Evolutionary conservation across 768 basidiomycete genomes (phyloP).

Genomic region (Rhodosporidiobolus odoratus): DNA sequence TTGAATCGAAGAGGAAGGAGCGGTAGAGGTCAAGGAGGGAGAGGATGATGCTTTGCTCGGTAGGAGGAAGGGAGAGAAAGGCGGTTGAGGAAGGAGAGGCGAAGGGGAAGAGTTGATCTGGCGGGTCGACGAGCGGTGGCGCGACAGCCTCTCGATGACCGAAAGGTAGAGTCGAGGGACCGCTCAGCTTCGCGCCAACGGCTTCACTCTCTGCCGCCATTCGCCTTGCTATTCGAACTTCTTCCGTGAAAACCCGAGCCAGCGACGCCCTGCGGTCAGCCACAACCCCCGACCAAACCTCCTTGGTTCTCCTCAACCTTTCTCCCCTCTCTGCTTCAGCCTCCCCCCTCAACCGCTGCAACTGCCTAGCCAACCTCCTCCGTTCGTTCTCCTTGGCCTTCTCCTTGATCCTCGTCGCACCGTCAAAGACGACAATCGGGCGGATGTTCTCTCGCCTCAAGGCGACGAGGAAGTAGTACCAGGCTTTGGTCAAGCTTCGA

Average conservation of each 20-base stretch:
- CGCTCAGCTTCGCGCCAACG: too few species aligned
- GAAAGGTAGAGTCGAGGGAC: too few species aligned
- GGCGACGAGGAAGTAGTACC: slow-evolving; percentile 25
- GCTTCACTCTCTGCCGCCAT: too few species aligned
- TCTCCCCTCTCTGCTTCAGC: slow-evolving; percentile 4
- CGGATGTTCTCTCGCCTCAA: slow-evolving; percentile 8
- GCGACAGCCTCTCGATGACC: too few species aligned
- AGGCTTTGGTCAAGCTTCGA: slow-evolving; percentile 7
- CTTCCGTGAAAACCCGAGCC: not conserved
- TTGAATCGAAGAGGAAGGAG: slow-evolving; percentile 4
- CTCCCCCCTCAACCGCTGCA: slow-evolving; percentile 8
- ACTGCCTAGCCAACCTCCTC: not conserved
- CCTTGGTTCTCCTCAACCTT: slow-evolving; percentile 6
- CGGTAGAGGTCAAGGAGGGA: slow-evolving; percentile 4
- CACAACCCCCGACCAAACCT: not conserved
- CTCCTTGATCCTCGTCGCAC: slow-evolving; percentile 16
- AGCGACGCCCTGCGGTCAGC: not conserved
- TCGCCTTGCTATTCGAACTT: not conserved
- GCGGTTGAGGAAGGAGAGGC: not conserved
- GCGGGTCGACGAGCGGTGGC: too few species aligned
- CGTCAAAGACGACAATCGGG: slow-evolving; percentile 36
- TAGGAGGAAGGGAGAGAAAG: not conserved
- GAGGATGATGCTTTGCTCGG: not conserved
- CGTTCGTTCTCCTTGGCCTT: slow-evolving; percentile 22
- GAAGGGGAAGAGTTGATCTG: not conserved